Percentiles rank a stretch among this genome's conserved stretches.
These are phyloP conservation scores for Marchantia paleacea DNA, from an alignment of 225 moss, liverwort and hornwort genomes.

Conservation along the genomic window DNA sequence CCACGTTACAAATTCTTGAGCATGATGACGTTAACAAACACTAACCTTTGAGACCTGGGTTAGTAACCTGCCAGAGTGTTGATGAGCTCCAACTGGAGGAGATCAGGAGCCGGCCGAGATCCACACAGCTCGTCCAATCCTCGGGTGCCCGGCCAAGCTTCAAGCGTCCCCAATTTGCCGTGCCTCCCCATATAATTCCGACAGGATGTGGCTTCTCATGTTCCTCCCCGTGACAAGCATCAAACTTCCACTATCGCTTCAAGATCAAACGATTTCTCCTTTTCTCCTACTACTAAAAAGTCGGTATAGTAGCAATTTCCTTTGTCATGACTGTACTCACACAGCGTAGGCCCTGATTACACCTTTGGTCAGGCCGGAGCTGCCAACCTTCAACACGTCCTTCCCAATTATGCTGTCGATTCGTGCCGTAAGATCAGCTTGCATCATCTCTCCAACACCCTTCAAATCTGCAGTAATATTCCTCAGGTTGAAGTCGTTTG, in stretches of 20 bases:
- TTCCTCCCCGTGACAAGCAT: slow-evolving; percentile 27
- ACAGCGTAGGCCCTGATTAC: slow-evolving; percentile 35
- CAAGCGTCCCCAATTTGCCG: slow-evolving; percentile 36
- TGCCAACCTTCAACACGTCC: slow-evolving; percentile 34
- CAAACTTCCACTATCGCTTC: slow-evolving; percentile 42
- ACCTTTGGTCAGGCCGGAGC: slow-evolving; percentile 39
- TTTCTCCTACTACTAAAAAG: slow-evolving; percentile 37
- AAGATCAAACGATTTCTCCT: slow-evolving; percentile 31
- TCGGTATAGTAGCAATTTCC: slow-evolving; percentile 35
- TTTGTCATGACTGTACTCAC: slow-evolving; percentile 36
- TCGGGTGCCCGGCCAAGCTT: slow-evolving; percentile 34
- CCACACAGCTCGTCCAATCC: slow-evolving; percentile 40
- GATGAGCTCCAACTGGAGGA: slow-evolving; percentile 35
- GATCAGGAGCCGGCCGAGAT: slow-evolving; percentile 34
- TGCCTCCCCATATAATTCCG: slow-evolving; percentile 40
- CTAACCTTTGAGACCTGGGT: no score
- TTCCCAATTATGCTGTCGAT: slow-evolving; percentile 30
- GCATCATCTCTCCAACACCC: slow-evolving; percentile 32
- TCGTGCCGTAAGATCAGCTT: slow-evolving; percentile 24
- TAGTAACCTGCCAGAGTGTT: no score
- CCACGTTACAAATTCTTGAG: no score
- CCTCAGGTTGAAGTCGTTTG: slow-evolving; percentile 29
- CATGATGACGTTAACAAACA: no score
- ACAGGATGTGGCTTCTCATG: slow-evolving; percentile 29
- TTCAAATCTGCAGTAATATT: slow-evolving; percentile 25